Base-by-base conservation (phyloP, 352 stramenopile genomes). In the Phytophthora podocarpi region DNA sequence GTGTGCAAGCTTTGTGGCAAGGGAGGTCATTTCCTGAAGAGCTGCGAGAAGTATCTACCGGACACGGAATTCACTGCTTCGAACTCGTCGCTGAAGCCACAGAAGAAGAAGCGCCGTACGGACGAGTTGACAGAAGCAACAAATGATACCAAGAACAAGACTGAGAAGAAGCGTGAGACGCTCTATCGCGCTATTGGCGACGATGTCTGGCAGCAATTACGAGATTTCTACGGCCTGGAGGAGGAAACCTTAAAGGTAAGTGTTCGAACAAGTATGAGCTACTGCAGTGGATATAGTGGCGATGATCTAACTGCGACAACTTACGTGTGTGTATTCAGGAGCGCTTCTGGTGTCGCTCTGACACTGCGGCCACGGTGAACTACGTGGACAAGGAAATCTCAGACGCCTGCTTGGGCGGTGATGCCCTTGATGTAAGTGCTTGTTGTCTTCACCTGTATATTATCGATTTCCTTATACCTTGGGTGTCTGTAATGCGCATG, bases 301-400 rank as follows among this genome's bases (percentile, higher is more conserved):
- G 24, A 23, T 42, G 21, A 15, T 24, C n/a, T 26, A 42, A 36
- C 18, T 20, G 10, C 65, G 43, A 45, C 15, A 9, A 32, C 41
- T 11, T 18, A 47, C 15, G 42, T 18, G 36, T 62, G 27, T 50
- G 9, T 20, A 40, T 46, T 40, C 30, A 84, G 66, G 57, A 71
- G 15, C 50, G 67, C 7, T 74, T 95, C 10, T 95, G 85, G 85
- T 92, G 86, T 26, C 84, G 86, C 16, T 93, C 86, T 4, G 84
- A 95, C 27, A 75, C 76, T 16, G 85, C 83, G 2, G 72, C 81
- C 6, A 92, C 78, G 5, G 80, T 95, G 15, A 92, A 91, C 55
- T 95, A 90, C 51, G 84, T 95, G 48, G 78, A 93, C 40, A 72
- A 86, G 42, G 72, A 76, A 31, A 93, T 92, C 16, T 76, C 73